Base-by-base conservation (phyloP, 441 rosid genomes). In the Metrosideros polymorpha region DNA sequence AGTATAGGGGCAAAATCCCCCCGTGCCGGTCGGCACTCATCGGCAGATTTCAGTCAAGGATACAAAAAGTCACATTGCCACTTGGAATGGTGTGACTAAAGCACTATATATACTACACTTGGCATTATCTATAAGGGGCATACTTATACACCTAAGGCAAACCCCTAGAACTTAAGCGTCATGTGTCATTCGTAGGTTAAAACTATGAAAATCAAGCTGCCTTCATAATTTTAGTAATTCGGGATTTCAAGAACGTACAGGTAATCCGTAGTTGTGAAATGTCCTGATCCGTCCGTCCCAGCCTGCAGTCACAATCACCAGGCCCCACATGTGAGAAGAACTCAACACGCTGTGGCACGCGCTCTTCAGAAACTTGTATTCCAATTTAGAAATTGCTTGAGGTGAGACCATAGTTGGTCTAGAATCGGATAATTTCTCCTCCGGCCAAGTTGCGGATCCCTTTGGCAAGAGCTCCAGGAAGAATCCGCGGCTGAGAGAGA, bases 201-300 rank as follows among this genome's bases (percentile, higher is more conserved):
- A 71, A 71, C 79, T 71, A 71, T 39, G 79, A 71, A 39, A 35
- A 35, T n/a, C n/a, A 25, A 39, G 27, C 1, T 25, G 47, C 79
- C 79, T 22, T 39, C 9, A 0, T 6, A 71, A 71, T 39, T 63
- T 71, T 6, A 22, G 79, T 39, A 25, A 22, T 22, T 39, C 9
- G n/a, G 27, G 35, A 54, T 53, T 82, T 89, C 88, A 91, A 82
- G 87, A 75, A 18, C 89, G 92, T 53, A 91, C 71, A 42, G 92
- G 92, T 59, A 93, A 89, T 76, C 94, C 94, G 39, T 85, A 92
- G 87, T 90, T 92, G 79, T 87, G 92, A 85, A 86, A 92, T 4
- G 90, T 85, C 84, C 92, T 90, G 84, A 92, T 92, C 88, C 91
- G 86, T 79, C 94, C 94, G 83, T 91, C 94, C 92, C 91, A 91